phyloP scores from a whole-genome alignment of 2,329 filamentous ascomycete genomes.

The Penicillium verrucosum region DNA sequence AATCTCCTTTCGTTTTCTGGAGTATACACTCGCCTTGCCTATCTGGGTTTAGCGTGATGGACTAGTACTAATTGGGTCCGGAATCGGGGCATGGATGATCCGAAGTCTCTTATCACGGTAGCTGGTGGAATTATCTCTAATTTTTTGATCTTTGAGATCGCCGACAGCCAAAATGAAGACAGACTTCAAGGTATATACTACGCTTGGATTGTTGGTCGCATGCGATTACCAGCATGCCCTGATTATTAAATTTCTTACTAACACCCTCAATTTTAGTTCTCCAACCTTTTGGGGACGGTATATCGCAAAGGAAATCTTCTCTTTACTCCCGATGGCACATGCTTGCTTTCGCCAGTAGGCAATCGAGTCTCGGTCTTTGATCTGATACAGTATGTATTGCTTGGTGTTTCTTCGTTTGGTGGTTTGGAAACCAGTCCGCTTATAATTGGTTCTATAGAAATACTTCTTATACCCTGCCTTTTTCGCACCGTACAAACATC shows the following conservation, averaged over 20 bases:
- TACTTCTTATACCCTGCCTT: constrained; percentile 54
- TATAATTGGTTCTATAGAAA: constrained; percentile 28
- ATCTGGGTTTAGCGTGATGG: constrained; percentile 18
- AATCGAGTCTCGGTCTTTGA: constrained; percentile 96
- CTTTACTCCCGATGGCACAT: constrained; percentile 94
- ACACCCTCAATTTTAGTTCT: constrained; percentile 65
- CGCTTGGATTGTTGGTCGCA: background rate
- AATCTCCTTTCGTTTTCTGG: constrained; percentile 31
- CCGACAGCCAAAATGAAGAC: constrained; percentile 74
- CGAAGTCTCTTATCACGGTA: constrained; percentile 23
- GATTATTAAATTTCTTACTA: background rate
- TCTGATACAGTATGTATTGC: constrained; percentile 70
- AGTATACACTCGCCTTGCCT: constrained; percentile 29
- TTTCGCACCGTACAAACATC: constrained; percentile 93
- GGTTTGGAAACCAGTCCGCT: constrained; percentile 2
- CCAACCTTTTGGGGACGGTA: constrained; percentile 95
- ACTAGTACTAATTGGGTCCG: constrained; percentile 14
- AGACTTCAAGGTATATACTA: constrained; percentile 76
- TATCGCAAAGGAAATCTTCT: constrained; percentile 97
- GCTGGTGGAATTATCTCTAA: constrained; percentile 16
- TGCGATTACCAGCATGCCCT: background rate
- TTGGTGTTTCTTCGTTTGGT: background rate
- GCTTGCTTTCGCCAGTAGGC: constrained; percentile 91
- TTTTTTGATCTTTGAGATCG: constrained; percentile 25
- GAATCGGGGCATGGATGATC: constrained; percentile 20